Evolutionary conservation across 495 filamentous ascomycete species (phyloP).

Genomic region (Penicillium ucsense): DNA sequence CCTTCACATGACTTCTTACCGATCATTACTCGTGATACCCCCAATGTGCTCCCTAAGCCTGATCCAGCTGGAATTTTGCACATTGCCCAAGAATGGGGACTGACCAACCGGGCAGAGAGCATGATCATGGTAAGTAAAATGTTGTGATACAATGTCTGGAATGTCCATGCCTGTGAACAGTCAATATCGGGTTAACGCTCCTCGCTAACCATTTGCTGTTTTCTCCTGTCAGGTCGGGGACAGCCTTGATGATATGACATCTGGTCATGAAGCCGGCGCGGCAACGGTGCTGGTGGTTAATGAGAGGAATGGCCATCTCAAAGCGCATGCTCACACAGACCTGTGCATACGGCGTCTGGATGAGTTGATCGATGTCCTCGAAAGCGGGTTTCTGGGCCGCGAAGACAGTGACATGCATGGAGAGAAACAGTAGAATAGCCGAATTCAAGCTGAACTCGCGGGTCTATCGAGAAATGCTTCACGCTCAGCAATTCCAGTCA

Average conservation of each 20-base stretch:
- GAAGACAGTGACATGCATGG: constrained; percentile 10
- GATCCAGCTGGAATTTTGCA: constrained; percentile 79
- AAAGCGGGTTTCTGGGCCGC: constrained; percentile 48
- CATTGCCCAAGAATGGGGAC: constrained; percentile 67
- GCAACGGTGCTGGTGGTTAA: constrained; percentile 84
- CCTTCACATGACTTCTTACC: constrained; percentile 58
- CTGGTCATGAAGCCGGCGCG: constrained; percentile 73
- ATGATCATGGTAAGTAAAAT: constrained; percentile 44
- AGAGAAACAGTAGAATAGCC: neutral
- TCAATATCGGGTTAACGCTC: no score
- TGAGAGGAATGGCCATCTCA: constrained; percentile 64
- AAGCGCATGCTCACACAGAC: constrained; percentile 71
- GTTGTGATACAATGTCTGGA: neutral
- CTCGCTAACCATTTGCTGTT: neutral
- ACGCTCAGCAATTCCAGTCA: neutral
- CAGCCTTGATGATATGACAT: constrained; percentile 87
- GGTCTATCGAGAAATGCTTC: no score
- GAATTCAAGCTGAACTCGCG: no score
- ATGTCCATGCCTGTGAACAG: no score
- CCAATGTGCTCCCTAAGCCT: constrained; percentile 67
- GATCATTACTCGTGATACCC: constrained; percentile 74
- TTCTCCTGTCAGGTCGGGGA: constrained; percentile 60
- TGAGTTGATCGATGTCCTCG: constrained; percentile 61
- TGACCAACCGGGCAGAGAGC: constrained; percentile 40
- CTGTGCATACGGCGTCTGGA: constrained; percentile 54